A percentile compares a stretch with the other conserved stretches of the same genome.
Conservation (phyloP, 345 rosid genomes). For the Sonneratia caseolaris region DNA sequence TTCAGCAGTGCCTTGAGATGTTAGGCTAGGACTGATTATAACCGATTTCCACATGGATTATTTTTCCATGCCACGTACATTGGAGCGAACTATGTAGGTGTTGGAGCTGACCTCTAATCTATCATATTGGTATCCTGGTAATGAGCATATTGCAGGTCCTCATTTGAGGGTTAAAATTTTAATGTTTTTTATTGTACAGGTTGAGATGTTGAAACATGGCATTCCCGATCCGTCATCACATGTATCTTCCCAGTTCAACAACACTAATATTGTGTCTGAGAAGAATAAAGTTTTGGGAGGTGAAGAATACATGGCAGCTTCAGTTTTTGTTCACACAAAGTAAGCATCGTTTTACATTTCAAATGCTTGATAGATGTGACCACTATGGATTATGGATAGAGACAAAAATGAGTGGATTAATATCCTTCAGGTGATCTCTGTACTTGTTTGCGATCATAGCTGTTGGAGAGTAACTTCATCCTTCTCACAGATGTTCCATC, state of each 20-base stretch:
- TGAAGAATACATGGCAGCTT: constrained; percentile 63
- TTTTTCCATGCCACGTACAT: neutral
- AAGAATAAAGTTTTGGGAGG: constrained; percentile 38
- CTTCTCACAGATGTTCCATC: neutral
- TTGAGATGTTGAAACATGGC: constrained; percentile 74
- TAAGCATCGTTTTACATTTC: constrained; percentile 26
- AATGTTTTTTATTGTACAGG: constrained; percentile 27
- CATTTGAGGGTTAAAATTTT: neutral
- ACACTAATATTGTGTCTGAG: constrained; percentile 36
- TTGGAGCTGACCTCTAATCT: neutral
- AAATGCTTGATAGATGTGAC: neutral
- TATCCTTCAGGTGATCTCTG: neutral
- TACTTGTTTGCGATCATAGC: neutral
- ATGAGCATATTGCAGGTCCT: neutral
- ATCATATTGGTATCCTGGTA: neutral
- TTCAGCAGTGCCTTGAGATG: neutral
- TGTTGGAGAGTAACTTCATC: neutral
- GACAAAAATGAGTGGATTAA: neutral
- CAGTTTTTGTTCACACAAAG: constrained; percentile 74
- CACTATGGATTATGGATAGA: neutral
- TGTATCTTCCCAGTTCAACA: constrained; percentile 28
- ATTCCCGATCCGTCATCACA: constrained; percentile 75
- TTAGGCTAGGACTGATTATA: neutral
- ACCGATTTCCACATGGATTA: neutral
- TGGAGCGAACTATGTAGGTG: neutral